Percentiles rank a stretch among this genome's conserved stretches.
Conservation (phyloP, 352 stramenopile genomes). For the Phytophthora meadii region DNA sequence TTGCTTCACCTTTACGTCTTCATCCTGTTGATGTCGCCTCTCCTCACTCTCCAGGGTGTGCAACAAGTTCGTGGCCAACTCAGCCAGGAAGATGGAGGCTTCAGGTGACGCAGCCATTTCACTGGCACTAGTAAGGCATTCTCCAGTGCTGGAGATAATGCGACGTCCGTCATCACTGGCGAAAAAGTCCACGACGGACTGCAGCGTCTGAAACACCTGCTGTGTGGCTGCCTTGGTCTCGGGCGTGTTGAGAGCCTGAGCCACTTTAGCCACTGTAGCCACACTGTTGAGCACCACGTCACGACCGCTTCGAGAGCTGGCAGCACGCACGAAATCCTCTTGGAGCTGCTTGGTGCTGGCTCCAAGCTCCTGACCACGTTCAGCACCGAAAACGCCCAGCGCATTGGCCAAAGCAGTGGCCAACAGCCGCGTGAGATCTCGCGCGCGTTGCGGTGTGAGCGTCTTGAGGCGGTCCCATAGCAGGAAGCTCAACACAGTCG, state of each 20-base stretch:
- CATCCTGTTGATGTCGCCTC: conserved; percentile 28
- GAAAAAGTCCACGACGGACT: conserved; percentile 81
- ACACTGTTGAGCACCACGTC: conserved; percentile 73
- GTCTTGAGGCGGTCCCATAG: conserved; percentile 78
- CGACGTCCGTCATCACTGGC: conserved; percentile 64
- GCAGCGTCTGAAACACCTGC: conserved; percentile 68
- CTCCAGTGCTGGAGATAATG: conserved; percentile 59
- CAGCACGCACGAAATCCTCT: conserved; percentile 56
- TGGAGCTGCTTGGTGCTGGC: conserved; percentile 52
- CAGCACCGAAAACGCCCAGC: conserved; percentile 57
- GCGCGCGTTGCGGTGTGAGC: conserved; percentile 76
- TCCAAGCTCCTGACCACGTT: conserved; percentile 50
- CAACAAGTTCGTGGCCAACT: conserved; percentile 77
- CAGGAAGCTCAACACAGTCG: conserved; percentile 75
- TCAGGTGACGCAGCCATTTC: conserved; percentile 76
- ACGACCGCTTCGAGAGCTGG: conserved; percentile 57
- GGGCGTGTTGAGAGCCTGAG: conserved; percentile 75
- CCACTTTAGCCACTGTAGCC: conserved; percentile 66
- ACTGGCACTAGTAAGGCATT: conserved; percentile 55
- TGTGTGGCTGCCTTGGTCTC: conserved; percentile 71
- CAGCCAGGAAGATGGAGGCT: conserved; percentile 75
- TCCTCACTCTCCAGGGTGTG: conserved; percentile 72
- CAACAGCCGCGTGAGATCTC: conserved; percentile 71
- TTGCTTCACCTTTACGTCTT: conserved; percentile 14
- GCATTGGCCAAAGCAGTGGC: conserved; percentile 64